Base-by-base conservation (phyloP, 345 rosid genomes). In the Pugionium dolabratum region DNA sequence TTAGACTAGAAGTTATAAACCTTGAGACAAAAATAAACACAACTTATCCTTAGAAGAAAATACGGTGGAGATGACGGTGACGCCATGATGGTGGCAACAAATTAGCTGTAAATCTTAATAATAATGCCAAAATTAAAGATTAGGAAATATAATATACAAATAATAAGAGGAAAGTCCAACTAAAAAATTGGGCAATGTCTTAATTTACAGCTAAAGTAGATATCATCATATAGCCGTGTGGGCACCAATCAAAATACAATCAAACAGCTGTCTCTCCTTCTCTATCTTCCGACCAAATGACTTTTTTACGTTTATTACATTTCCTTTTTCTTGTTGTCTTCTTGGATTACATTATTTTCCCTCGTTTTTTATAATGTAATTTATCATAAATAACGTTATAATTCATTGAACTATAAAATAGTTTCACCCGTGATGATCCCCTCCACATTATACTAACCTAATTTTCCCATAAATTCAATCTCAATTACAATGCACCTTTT, bases 251-350 rank as follows among this genome's bases (percentile, higher is more conserved):
- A 10, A 47, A 46, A 29, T 18, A 36, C 68, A 69, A 62, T 68
- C 68, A 57, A 56, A 74, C 85, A 83, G 85, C 83, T 78, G 83
- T 72, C 58, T 72, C 77, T 59, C 8, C 61, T 7, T 34, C 49
- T 18, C 29, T 37, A 27, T 29, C 33, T 53, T 70, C 51, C 48
- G 46, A 70, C 36, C 67, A 37, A 34, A 64, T n/a, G 11, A 37
- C 57, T 47, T 10, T 58, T 46, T 35, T 67, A 46, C 57, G 37
- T 47, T 67, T 66, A n/a, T n/a, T n/a, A n/a, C 41, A 44, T 53
- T 10, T 31, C 31, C 4, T 39, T 5, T 48, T 37, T 32, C 35
- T 48, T 4, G 0, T 41, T 50, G 52, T 50, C 59, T 47, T 59
- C 32, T 41, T 51, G 32, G 40, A 41, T 64, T 52, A 34, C 49